A percentile compares a stretch with the other conserved stretches of the same genome.
phyloP scores from a whole-genome alignment of 495 filamentous ascomycete species.

The Lophium mytilinum region DNA sequence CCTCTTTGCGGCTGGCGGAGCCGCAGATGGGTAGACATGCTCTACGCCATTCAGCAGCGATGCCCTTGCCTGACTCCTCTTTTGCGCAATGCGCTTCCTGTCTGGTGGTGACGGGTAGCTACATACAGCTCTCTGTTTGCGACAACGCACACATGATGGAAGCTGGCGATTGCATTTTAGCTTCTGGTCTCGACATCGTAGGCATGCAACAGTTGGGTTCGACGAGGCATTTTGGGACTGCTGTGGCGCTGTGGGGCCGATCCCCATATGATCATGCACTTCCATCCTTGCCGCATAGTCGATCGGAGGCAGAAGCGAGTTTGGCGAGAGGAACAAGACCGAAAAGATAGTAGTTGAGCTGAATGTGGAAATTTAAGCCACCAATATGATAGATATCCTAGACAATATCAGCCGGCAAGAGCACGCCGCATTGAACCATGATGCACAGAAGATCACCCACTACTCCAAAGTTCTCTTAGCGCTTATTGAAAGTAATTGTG shows the following conservation, averaged over 20 bases:
- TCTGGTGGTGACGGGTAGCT: constrained; percentile 2
- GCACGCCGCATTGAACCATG: no score
- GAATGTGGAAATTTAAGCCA: no score
- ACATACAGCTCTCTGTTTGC: constrained; percentile 2
- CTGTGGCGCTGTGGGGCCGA: not conserved
- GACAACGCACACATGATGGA: constrained; percentile 1
- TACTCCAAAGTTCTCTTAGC: no score
- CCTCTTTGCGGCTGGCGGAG: not conserved
- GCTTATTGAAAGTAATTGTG: no score
- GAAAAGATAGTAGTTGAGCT: not conserved
- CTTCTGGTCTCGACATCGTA: constrained; percentile 5
- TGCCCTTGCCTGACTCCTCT: constrained; percentile 1
- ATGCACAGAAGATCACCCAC: no score
- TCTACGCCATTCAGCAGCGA: not conserved
- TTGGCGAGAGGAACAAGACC: not conserved
- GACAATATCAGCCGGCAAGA: no score
- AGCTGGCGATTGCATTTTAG: constrained; percentile 5
- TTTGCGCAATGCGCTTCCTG: constrained; percentile 3
- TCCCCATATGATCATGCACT: not conserved
- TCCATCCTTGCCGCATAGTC: not conserved
- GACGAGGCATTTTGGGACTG: not conserved
- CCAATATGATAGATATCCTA: no score
- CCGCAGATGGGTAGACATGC: constrained; percentile 1
- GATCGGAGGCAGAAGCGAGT: not conserved
- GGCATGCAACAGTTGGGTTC: constrained; percentile 1